Evolutionary conservation across 345 rosid genomes (phyloP), one percentile per base, ranked within the genome.

Genomic region (Aethionema arabicum): DNA sequence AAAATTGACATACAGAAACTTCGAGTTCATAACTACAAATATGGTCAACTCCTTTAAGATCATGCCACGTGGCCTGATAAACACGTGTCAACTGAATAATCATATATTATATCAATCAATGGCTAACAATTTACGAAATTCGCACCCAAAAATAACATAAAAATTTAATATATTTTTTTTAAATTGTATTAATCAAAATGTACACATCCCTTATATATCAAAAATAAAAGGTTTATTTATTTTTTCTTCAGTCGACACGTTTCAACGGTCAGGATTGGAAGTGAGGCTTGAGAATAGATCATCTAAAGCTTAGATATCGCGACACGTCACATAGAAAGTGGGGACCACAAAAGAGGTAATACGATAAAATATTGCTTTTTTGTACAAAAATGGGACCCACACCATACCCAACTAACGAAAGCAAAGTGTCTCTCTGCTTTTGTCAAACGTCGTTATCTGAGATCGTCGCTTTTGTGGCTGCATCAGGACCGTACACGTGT

Each of bases 381-480:
- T 10, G 29, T 21, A 21, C 27, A 21, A 21, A 21, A 7, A 12
- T 55, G 40, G 59, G 48, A 6, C 62, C 55, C 31, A 37, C 29
- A 38, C 36, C 32, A 37, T 36, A 55, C 15, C 47, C 11, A 54
- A 27, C 54, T 43, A 54, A 52, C 44, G 47, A 65, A 65, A 46
- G 62, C 61, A 55, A 65, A 45, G 31, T 55, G 54, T 54, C 31
- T 29, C 32, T 44, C 11, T 55, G 33, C 47, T 45, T 21, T 6
- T 65, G 69, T 47, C 69, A 37, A 21, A 37, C 30, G 70, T 55
- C 61, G 2, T 64, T 43, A 60, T 64, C 68, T 29, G 30, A 32
- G 14, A 64, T n/a, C 14, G 60, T 65, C 52, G 61, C 61, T 53
- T 65, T 65, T 53, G 63, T 56, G 63, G 70, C 5, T 56, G 63